Evolutionary conservation across 352 stramenopile species (phyloP), one percentile per base, ranked within the genome.

Genomic region (Blastocystis sp.): DNA sequence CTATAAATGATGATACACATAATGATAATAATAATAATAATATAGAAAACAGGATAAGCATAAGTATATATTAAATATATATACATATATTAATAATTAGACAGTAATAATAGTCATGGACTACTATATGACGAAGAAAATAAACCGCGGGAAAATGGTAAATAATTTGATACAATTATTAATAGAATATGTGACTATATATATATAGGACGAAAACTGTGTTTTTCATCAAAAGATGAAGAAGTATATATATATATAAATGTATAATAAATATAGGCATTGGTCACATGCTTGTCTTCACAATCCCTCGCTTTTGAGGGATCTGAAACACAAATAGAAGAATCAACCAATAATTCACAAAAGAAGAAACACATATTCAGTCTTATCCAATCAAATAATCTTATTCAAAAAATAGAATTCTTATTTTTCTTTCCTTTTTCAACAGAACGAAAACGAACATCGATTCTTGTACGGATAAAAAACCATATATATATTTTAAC

Each of bases 361-460:
- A 10, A 30, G 31, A 16, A 48, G 39, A 31, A 18, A n/a, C 10
- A 42, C 39, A 9, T 16, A n/a, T n/a, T n/a, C n/a, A n/a, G n/a
- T n/a, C n/a, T n/a, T n/a, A n/a, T n/a, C n/a, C n/a, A n/a, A n/a
- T n/a, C n/a, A n/a, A n/a, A n/a, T n/a, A n/a, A n/a, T n/a, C n/a
- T 62, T 0, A 25, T 6, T 19, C 13, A 62, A 6, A 16, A 13
- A 9, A 34, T 49, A 13, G 35, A 62, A 16, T 25, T 62, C 4
- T 25, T 62, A 5, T 25, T 54, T 30, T 62, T 39, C 39, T 62
- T 62, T 28, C 52, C 52, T 11, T 62, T 62, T 21, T 54, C 52
- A 2, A 62, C 35, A 10, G 52, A 54, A 11, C 11, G 23, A 23
- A 62, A 62, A 16, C 52, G 52, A 10, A 62, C 52, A 7, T 33